Evolutionary conservation across 1,284 basidiomycete genomes (phyloP).

Genomic region (Gymnopus androsaceus): DNA sequence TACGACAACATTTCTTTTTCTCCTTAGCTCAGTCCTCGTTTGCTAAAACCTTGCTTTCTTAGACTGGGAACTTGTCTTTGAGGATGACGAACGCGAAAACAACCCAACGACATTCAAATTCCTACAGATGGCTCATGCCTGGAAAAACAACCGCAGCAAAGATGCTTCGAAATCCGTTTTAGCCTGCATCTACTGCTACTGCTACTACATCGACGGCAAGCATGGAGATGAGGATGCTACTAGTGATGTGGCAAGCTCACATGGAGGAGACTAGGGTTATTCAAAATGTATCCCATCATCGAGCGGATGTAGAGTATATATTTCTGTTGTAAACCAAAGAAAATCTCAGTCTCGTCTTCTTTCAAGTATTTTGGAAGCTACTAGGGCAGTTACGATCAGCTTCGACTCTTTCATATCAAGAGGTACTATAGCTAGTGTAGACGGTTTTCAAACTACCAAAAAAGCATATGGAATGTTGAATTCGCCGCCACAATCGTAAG

Average conservation of each 20-base stretch:
- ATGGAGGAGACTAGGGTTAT: conserved; percentile 4
- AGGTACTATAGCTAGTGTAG: too few species aligned
- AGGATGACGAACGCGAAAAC: conserved; percentile 90
- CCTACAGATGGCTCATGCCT: conserved; percentile 90
- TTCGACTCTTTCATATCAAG: too few species aligned
- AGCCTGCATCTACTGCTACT: conserved; percentile 1
- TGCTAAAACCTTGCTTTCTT: conserved; percentile 14
- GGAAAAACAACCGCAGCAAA: conserved; percentile 56
- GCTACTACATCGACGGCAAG: neutral
- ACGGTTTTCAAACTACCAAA: too few species aligned
- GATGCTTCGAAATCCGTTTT: conserved; percentile 22
- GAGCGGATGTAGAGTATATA: neutral
- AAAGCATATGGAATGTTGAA: too few species aligned
- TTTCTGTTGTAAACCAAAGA: neutral
- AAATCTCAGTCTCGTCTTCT: too few species aligned
- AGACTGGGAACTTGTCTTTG: conserved; percentile 95
- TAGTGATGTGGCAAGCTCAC: conserved; percentile 17
- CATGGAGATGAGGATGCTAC: conserved; percentile 8
- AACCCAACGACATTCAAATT: conserved; percentile 94
- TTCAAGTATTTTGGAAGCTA: too few species aligned
- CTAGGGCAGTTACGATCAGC: too few species aligned
- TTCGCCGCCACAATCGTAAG: too few species aligned
- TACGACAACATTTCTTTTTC: conserved; percentile 35
- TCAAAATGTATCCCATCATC: neutral
- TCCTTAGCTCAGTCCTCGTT: neutral